A percentile compares a stretch with the other conserved stretches of the same genome.
Evolutionary conservation across 148 eudicot genomes (phyloP).

Genomic region (Vaccinium darrowii): DNA sequence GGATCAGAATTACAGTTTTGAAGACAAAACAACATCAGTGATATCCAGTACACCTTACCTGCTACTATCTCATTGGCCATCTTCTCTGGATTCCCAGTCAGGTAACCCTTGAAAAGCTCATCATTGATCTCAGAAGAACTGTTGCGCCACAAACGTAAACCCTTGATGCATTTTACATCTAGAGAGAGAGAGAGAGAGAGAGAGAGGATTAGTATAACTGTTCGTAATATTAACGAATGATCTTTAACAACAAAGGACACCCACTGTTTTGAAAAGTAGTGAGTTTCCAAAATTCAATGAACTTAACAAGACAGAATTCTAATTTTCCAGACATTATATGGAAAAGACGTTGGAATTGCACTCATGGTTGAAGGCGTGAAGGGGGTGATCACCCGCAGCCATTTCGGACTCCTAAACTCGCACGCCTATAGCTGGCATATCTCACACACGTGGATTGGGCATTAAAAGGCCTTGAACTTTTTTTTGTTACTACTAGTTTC

Average conservation of each 20-base stretch:
- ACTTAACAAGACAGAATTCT: not conserved
- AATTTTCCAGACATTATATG: not conserved
- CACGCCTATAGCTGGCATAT: too few species aligned
- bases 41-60: conserved; percentile 36
- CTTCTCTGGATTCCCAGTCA: conserved; percentile 46
- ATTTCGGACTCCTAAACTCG: too few species aligned
- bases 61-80: conserved; percentile 63
- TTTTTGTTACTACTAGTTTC: too few species aligned
- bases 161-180: conserved; percentile 64
- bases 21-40: too few species aligned
- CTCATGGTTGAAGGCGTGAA: too few species aligned
- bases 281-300: not conserved
- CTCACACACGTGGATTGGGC: too few species aligned
- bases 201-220: not conserved
- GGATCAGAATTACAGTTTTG: not conserved
- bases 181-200: conserved; percentile 15
- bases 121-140: conserved; percentile 70
- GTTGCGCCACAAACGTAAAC: conserved; percentile 76
- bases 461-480: too few species aligned
- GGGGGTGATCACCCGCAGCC: too few species aligned
- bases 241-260: not conserved
- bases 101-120: conserved; percentile 71
- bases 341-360: too few species aligned
- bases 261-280: not conserved
- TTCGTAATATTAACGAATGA: not conserved